phyloP scores from a whole-genome alignment of 2,329 filamentous ascomycete genomes.

The Trichothecium roseum region DNA sequence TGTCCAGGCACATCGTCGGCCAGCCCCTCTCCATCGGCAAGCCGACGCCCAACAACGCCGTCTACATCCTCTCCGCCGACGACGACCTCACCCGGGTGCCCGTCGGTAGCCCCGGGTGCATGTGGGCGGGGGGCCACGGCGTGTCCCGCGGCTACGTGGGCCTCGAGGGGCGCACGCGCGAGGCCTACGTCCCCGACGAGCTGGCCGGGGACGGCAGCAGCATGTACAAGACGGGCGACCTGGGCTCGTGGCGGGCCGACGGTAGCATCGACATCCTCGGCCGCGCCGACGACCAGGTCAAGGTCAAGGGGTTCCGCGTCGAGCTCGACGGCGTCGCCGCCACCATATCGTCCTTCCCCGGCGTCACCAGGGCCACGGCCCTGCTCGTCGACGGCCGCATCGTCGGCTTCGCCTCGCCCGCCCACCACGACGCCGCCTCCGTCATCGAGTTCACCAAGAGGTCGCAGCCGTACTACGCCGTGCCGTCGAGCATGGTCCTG shows the following conservation, averaged over 20 bases:
- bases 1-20: slow-evolving; percentile 36
- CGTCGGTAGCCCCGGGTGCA: slow-evolving; percentile 36
- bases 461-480: slow-evolving; percentile 43
- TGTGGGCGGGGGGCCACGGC: slow-evolving; percentile 47
- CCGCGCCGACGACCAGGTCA: slow-evolving; percentile 51
- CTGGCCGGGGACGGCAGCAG: slow-evolving; percentile 38
- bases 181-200: slow-evolving; percentile 37
- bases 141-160: slow-evolving; percentile 46
- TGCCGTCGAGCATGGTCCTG: slow-evolving; percentile 34
- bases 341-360: slow-evolving; percentile 33
- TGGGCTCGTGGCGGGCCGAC: slow-evolving; percentile 42
- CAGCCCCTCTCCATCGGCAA: slow-evolving; percentile 39
- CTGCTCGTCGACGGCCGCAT: slow-evolving; percentile 36
- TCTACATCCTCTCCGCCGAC: slow-evolving; percentile 44
- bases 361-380: slow-evolving; percentile 35
- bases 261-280: slow-evolving; percentile 45
- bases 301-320: slow-evolving; percentile 52
- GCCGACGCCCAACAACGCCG: slow-evolving; percentile 45
- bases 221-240: slow-evolving; percentile 53
- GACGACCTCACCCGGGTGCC: slow-evolving; percentile 30
- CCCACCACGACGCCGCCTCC: slow-evolving; percentile 20
- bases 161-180: slow-evolving; percentile 36
- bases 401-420: slow-evolving; percentile 37
- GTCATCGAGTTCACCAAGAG: slow-evolving; percentile 29
- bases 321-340: slow-evolving; percentile 47